Percentiles rank a stretch among this genome's conserved stretches.
Conservation (phyloP, 352 stramenopile genomes). For the Globisporangium megalacanthum region DNA sequence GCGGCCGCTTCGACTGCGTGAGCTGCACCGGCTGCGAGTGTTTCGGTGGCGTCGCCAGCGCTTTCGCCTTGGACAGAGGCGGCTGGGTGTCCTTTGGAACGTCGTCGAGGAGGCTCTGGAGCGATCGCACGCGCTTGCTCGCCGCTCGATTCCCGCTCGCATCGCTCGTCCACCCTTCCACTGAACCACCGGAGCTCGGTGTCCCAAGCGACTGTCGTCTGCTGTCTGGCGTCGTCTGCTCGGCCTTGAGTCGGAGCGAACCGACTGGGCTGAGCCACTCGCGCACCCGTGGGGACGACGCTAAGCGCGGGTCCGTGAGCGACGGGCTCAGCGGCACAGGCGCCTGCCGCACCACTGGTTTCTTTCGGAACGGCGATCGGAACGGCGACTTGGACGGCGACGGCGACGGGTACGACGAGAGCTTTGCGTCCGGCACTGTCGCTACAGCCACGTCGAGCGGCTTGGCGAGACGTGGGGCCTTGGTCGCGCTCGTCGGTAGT, state of each 20-base stretch:
- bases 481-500: conserved; percentile 32
- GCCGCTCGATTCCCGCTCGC: conserved; percentile 11
- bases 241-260: conserved; percentile 24
- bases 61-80: conserved; percentile 8
- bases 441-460: conserved; percentile 36
- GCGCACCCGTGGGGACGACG: conserved; percentile 26
- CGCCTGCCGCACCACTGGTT: conserved; percentile 29
- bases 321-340: conserved; percentile 17
- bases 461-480: conserved; percentile 39
- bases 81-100: conserved; percentile 31
- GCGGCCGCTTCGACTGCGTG: conserved; percentile 5
- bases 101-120: conserved; percentile 74
- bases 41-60: conserved; percentile 8
- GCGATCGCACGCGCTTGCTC: conserved; percentile 73
- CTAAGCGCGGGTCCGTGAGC: conserved; percentile 13
- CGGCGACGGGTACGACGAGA: conserved; percentile 34
- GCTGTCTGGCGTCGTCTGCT: conserved; percentile 24
- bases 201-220: conserved; percentile 18
- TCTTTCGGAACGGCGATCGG: conserved; percentile 75
- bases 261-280: conserved; percentile 67
- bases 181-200: conserved; percentile 8
- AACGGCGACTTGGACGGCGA: conserved; percentile 65
- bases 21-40: conserved; percentile 4
- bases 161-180: conserved; percentile 15
- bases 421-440: conserved; percentile 33